Base-by-base conservation (phyloP, 495 filamentous ascomycete genomes). In the Pyronema domesticum region DNA sequence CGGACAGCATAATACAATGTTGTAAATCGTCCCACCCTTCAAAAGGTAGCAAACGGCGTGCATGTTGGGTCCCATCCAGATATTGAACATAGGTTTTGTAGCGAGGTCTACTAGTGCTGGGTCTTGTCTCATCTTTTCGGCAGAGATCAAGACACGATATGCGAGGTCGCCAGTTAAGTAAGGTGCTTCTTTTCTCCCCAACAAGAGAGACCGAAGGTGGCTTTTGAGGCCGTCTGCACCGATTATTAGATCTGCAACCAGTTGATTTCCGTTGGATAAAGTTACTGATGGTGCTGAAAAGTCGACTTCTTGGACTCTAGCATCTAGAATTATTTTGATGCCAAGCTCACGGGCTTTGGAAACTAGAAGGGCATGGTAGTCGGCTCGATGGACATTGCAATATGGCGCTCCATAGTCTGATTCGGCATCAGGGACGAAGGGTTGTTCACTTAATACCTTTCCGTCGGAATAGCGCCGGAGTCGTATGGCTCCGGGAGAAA, bases 21-120 rank as follows among this genome's bases (percentile, higher is more conserved):
- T 82, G 58, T 75, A 80, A 23, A 75, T 60, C 0, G 63, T 57
- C 14, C 73, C 74, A 7, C 62, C 71, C 45, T 72, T 67, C 35
- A 82, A 67, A 11, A 75, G 69, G 55, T 82, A 82, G 19, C 72
- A 75, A 1, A 80, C 76, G 1, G 74, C 72, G 57, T 82, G 80
- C 6, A 67, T 69, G 8, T 64, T 53, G 3, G 78, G 77, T 0
- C 74, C 76, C 23, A 84, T 62, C 83, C 83, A 87, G 58, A 84
- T 80, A 55, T 83, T 74, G 13, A 85, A 79, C 13, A 73, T 73
- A 0, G 80, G 74, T 17, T 76, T 68, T 6, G 60, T 46, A 0
- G 79, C 70, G 56, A 73, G 67, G 40, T 69, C 55, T n/a, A 47
- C 51, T 1, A 80, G 62, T 13, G 71, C 68, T 0, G 66, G 67